phyloP scores from a whole-genome alignment of 495 filamentous ascomycete genomes.

The Peziza echinospora region DNA sequence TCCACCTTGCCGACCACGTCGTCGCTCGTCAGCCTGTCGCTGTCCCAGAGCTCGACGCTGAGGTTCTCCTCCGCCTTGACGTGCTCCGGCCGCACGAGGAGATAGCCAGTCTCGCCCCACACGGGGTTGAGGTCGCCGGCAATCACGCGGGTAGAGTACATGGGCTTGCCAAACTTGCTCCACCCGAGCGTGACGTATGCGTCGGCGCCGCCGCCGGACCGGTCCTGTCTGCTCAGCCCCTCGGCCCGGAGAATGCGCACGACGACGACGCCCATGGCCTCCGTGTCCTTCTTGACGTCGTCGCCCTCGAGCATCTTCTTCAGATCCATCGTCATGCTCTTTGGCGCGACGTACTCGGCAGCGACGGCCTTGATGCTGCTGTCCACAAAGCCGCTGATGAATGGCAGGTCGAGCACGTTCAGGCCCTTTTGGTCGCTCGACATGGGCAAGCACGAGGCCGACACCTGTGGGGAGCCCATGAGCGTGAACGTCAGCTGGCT shows the following conservation, averaged over 20 bases:
- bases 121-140: constrained; percentile 36
- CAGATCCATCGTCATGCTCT: constrained; percentile 46
- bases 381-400: constrained; percentile 53
- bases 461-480: constrained; percentile 52
- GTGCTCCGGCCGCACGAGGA: constrained; percentile 45
- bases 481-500: constrained; percentile 46
- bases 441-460: constrained; percentile 43
- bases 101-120: constrained; percentile 44
- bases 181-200: constrained; percentile 48
- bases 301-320: constrained; percentile 55
- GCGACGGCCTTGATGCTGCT: constrained; percentile 47
- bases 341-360: constrained; percentile 50
- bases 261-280: constrained; percentile 40
- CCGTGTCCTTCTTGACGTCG: constrained; percentile 54
- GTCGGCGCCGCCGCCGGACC: constrained; percentile 29
- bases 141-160: constrained; percentile 40
- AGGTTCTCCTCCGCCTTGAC: constrained; percentile 50
- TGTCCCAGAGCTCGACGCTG: constrained; percentile 49
- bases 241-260: constrained; percentile 40
- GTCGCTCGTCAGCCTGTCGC: constrained; percentile 43
- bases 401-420: constrained; percentile 48
- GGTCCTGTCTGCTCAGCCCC: constrained; percentile 45
- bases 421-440: constrained; percentile 43
- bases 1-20: constrained; percentile 51
- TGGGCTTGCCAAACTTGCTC: constrained; percentile 56